These are phyloP conservation scores for Claviceps maximensis DNA, from an alignment of 2,329 filamentous ascomycete species.

Conservation along the genomic window DNA sequence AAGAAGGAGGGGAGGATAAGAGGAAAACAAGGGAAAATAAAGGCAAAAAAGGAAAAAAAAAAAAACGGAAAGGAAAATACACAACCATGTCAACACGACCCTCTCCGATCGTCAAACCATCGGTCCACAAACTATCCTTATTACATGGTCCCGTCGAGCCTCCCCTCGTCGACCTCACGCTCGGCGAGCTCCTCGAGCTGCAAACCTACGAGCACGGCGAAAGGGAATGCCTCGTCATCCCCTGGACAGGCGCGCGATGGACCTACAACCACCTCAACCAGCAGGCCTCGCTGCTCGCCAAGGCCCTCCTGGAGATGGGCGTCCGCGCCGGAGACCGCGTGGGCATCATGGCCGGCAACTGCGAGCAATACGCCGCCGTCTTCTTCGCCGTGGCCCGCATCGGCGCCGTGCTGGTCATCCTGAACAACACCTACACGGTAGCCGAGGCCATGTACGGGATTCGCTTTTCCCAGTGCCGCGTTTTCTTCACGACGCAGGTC, in stretches of 20 bases:
- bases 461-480: slow-evolving; percentile 55
- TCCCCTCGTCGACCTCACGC: slow-evolving; percentile 55
- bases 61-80: neutral
- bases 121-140: slow-evolving; percentile 32
- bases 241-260: slow-evolving; percentile 66
- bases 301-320: slow-evolving; percentile 53
- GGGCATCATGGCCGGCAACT: slow-evolving; percentile 64
- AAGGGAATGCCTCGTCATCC: slow-evolving; percentile 57
- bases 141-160: slow-evolving; percentile 57
- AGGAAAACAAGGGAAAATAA: neutral
- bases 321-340: slow-evolving; percentile 57
- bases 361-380: slow-evolving; percentile 67
- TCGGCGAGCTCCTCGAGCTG: slow-evolving; percentile 59
- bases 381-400: slow-evolving; percentile 60
- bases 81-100: slow-evolving; percentile 1
- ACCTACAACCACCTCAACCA: slow-evolving; percentile 53
- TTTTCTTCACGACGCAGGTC: slow-evolving; percentile 58
- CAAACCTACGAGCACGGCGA: slow-evolving; percentile 53
- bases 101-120: slow-evolving; percentile 4
- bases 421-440: slow-evolving; percentile 73
- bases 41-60: neutral
- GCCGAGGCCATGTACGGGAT: slow-evolving; percentile 60
- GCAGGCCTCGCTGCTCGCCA: slow-evolving; percentile 47
- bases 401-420: slow-evolving; percentile 57
- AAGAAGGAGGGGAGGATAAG: too few species aligned